These are phyloP conservation scores for Grigorovia transvaalensis DNA, from an alignment of 805 yeast genomes.

Conservation along the genomic window DNA sequence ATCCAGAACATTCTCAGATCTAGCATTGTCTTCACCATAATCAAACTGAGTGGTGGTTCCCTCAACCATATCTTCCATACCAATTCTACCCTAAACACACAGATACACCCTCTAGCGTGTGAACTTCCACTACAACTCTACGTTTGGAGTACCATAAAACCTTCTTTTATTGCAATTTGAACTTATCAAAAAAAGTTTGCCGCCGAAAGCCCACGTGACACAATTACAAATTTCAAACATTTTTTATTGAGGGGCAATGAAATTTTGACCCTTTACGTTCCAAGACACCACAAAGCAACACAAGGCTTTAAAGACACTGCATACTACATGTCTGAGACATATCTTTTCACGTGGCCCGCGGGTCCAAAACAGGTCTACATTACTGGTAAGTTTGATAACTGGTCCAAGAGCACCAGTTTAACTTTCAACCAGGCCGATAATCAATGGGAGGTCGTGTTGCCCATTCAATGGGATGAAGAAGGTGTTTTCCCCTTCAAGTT, in stretches of 20 bases:
- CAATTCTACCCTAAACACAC: too few species aligned
- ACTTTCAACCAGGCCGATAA: slow-evolving; percentile 37
- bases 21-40: background rate
- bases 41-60: background rate
- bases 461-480: background rate
- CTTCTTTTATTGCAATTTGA: background rate
- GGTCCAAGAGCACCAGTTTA: slow-evolving; percentile 50
- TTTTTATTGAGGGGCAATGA: background rate
- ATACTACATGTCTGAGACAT: slow-evolving; percentile 5
- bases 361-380: slow-evolving; percentile 49
- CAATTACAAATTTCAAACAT: too few species aligned
- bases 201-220: background rate
- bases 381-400: slow-evolving; percentile 61
- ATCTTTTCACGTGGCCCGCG: slow-evolving; percentile 31
- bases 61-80: background rate
- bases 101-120: too few species aligned
- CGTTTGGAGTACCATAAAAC: too few species aligned
- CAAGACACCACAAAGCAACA: background rate
- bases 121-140: too few species aligned
- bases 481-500: slow-evolving; percentile 40
- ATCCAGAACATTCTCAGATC: background rate
- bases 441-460: background rate
- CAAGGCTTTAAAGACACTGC: background rate
- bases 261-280: background rate
- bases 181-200: background rate